These are phyloP conservation scores for Pseudogymnoascus sp. DNA, from an alignment of 2,329 filamentous ascomycete species.

Conservation along the genomic window DNA sequence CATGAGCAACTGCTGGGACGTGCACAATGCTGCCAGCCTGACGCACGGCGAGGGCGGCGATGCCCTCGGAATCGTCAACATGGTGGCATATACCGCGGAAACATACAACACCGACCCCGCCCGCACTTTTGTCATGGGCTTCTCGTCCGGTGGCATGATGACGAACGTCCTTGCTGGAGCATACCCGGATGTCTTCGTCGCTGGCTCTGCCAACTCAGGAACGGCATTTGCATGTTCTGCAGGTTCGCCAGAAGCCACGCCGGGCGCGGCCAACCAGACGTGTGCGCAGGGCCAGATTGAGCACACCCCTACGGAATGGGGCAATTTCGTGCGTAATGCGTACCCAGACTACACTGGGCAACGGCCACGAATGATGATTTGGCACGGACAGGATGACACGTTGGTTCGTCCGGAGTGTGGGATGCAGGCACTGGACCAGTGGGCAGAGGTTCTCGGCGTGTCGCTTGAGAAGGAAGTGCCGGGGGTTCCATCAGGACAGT, in stretches of 20 bases:
- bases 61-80: conserved; percentile 44
- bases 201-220: conserved; percentile 34
- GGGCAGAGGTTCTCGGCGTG: conserved; percentile 37
- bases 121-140: conserved; percentile 41
- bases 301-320: conserved; percentile 36
- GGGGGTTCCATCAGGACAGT: conserved; percentile 24
- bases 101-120: conserved; percentile 41
- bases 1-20: conserved; percentile 48
- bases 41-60: conserved; percentile 47
- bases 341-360: conserved; percentile 29
- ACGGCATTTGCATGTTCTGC: conserved; percentile 28
- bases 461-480: conserved; percentile 20
- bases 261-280: conserved; percentile 41
- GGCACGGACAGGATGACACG: conserved; percentile 30
- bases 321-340: conserved; percentile 34
- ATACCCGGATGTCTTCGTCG: conserved; percentile 37
- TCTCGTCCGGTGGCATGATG: conserved; percentile 35
- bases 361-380: conserved; percentile 33
- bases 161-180: conserved; percentile 37
- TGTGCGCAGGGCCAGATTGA: conserved; percentile 33
- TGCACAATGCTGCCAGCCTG: conserved; percentile 40
- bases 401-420: conserved; percentile 32
- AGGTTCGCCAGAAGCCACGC: conserved; percentile 33
- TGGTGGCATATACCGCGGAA: conserved; percentile 43
- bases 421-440: conserved; percentile 36